Base-by-base conservation (phyloP, 73 alveolate species). In the Durusdinium trenchii region DNA sequence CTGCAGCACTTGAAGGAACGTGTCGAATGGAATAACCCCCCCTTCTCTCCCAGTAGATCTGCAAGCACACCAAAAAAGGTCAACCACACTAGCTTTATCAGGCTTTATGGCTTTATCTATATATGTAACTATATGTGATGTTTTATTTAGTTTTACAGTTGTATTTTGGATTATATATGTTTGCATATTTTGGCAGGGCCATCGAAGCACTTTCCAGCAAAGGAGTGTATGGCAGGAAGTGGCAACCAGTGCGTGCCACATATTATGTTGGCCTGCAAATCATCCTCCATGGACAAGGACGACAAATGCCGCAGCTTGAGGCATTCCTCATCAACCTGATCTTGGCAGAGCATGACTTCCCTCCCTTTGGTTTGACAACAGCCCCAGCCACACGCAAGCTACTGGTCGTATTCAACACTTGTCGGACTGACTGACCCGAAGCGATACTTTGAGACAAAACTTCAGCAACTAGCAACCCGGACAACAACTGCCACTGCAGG, bases 261-360 rank as follows among this genome's bases (percentile, higher is more conserved):
- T n/a, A n/a, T n/a, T n/a, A n/a, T n/a, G n/a, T 57, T 75, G 85
- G 61, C 89, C 89, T 81, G 71, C 30, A 79, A 79, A n/a, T 84
- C 94, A 36, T n/a, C 45, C 42, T 84, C 94, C 52, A 84, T 51
- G 12, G 91, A 81, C 71, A 84, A n/a, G 10, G 94, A 84, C 40
- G 94, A 84, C 54, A 84, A 5, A 75, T 84, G 94, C n/a, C 94
- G 94, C n/a, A 84, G 94, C 75, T 51, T 48, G 52, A 84, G 75
- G 54, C 94, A 84, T 52, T 84, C 94, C 20, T 51, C 94, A n/a
- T 84, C 94, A 73, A 84, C 76, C 94, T 82, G 6, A 2, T 28
- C 57, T 38, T 14, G 14, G 86, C 14, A 75, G 35, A 67, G 42
- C n/a, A 67, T 35, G 45, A 67, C 9, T 32, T 5, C 81, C 20